Conservation (phyloP, 2,329 filamentous ascomycete species). For the Penicillium sp. region DNA sequence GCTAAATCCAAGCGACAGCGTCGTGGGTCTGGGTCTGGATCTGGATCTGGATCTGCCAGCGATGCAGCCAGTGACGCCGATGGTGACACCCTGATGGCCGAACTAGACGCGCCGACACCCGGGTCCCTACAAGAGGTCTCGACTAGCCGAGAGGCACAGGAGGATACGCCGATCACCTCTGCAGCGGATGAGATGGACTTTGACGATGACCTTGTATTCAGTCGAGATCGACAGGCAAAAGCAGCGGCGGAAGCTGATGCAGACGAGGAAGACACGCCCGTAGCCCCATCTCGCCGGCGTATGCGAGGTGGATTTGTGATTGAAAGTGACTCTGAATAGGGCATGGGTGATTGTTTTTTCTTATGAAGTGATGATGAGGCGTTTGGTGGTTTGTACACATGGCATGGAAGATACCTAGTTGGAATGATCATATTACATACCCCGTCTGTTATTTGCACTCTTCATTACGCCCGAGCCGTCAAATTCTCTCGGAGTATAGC, state of each 20-base stretch:
- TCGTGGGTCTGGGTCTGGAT: slow-evolving; percentile 18
- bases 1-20: slow-evolving; percentile 32
- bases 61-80: slow-evolving; percentile 24
- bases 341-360: slow-evolving; percentile 4
- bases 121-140: slow-evolving; percentile 15
- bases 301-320: slow-evolving; percentile 43
- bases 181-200: slow-evolving; percentile 34
- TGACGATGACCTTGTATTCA: slow-evolving; percentile 35
- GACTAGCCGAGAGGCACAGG: slow-evolving; percentile 13
- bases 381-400: slow-evolving; percentile 14
- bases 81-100: slow-evolving; percentile 34
- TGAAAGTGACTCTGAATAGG: slow-evolving; percentile 45
- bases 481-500: too few relatives aligned
- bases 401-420: slow-evolving; percentile 5
- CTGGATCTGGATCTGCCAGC: slow-evolving; percentile 18
- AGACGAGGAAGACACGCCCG: slow-evolving; percentile 33
- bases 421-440: neutral
- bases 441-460: too few relatives aligned
- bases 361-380: slow-evolving; percentile 31
- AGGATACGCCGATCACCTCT: slow-evolving; percentile 27
- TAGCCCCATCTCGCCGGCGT: slow-evolving; percentile 33
- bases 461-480: too few relatives aligned
- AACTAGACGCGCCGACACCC: slow-evolving; percentile 18
- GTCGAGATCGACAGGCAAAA: slow-evolving; percentile 25
- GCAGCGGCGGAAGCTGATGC: slow-evolving; percentile 17